phyloP scores from a whole-genome alignment of 176 grass and related monocot species.

The Cenchrus purpureus region DNA sequence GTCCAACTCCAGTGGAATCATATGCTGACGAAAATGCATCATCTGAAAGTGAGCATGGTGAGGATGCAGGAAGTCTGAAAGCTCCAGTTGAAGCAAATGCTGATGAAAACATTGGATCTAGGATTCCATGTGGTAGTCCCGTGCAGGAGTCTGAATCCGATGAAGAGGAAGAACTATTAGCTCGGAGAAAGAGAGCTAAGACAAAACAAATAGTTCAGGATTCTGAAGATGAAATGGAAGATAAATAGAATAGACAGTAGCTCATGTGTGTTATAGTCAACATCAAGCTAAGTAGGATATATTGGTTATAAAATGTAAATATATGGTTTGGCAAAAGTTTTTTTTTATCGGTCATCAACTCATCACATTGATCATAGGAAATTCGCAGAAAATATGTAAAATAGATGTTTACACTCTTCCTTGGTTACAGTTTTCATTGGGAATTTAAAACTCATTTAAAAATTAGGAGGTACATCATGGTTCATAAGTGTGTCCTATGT shows the following conservation, averaged over 20 bases:
- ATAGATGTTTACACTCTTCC: neutral
- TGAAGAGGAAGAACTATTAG: slow-evolving; percentile 58
- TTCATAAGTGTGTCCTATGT: neutral
- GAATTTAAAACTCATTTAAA: neutral
- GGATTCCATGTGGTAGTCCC: slow-evolving; percentile 17
- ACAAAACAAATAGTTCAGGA: slow-evolving; percentile 64
- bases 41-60: slow-evolving; percentile 54
- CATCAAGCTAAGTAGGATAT: neutral
- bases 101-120: slow-evolving; percentile 37
- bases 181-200: slow-evolving; percentile 62
- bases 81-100: slow-evolving; percentile 43
- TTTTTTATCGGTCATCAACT: slow-evolving; percentile 16
- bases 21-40: slow-evolving; percentile 25
- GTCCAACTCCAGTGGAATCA: slow-evolving; percentile 24
- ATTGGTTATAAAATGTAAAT: slow-evolving; percentile 6
- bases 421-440: neutral
- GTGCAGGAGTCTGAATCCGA: slow-evolving; percentile 56
- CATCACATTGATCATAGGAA: neutral
- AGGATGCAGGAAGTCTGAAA: slow-evolving; percentile 51
- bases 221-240: slow-evolving; percentile 64
- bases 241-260: slow-evolving; percentile 18
- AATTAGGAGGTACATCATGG: neutral
- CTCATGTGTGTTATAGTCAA: neutral
- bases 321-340: slow-evolving; percentile 3
- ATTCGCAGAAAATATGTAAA: neutral